Evolutionary conservation across 805 yeast species (phyloP).

Genomic region (Candida namnaoensis): DNA sequence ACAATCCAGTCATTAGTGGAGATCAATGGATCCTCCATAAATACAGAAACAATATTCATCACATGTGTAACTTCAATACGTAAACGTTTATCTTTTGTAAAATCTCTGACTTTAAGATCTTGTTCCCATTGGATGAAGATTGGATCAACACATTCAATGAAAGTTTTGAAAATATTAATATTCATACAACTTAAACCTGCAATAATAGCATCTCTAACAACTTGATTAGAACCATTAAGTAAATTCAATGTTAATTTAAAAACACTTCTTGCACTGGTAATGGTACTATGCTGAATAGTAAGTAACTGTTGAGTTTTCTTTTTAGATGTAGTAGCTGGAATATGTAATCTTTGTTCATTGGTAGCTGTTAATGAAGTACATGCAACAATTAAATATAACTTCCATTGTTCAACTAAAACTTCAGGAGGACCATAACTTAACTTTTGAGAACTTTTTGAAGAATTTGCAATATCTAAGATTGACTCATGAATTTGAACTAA

Average conservation of each 20-base stretch:
- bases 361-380: conserved; percentile 89
- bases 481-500: conserved; percentile 78
- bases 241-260: conserved; percentile 84
- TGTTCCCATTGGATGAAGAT: conserved; percentile 48
- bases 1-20: conserved; percentile 64
- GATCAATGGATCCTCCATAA: conserved; percentile 39
- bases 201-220: conserved; percentile 81
- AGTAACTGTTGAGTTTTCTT: conserved; percentile 73
- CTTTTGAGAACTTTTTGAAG: conserved; percentile 19
- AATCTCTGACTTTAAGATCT: conserved; percentile 26
- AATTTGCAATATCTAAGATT: conserved; percentile 42
- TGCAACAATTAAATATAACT: conserved; percentile 79
- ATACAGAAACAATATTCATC: conserved; percentile 60
- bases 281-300: conserved; percentile 81
- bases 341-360: conserved; percentile 70
- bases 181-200: conserved; percentile 84
- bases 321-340: conserved; percentile 44
- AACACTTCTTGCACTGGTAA: conserved; percentile 85
- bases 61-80: conserved; percentile 77
- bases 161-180: conserved; percentile 77
- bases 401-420: conserved; percentile 77
- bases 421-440: conserved; percentile 48
- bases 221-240: conserved; percentile 56
- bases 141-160: conserved; percentile 67
- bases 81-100: conserved; percentile 32